Evolutionary conservation across 2,329 filamentous ascomycete genomes (phyloP), one percentile per base, ranked within the genome.

Genomic region (Penicillium sp.): DNA sequence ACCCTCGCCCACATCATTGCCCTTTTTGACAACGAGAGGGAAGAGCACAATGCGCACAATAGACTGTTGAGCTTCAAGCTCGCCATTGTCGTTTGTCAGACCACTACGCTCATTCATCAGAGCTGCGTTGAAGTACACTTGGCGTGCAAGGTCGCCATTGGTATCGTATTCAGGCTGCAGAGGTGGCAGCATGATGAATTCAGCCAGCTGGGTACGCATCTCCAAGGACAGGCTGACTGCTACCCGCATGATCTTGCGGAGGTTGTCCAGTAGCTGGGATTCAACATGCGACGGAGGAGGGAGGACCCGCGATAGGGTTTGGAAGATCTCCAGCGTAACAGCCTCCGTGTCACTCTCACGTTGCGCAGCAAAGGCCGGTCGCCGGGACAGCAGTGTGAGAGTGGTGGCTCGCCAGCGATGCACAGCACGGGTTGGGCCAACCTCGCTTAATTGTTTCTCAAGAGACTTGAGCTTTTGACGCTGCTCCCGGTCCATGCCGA

Each of bases 101-200:
- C 89, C 88, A 58, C 87, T 91, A 57, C 91, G 88, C 78, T 97
- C 93, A 69, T 94, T 95, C 93, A 99, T 97, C 69, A 96, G 84
- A 33, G 89, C 85, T 1, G 93, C 89, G 70, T 96, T 96, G 84
- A 99, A 99, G 58, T 86, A 83, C 10, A 97, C 91, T 55, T 92
- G 93, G 53, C 90, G 89, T 16, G 88, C 83, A 9, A 99, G 84
- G 69, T 97, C 93, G 66, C 94, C 94, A 61, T 94, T 91, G 66
- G 87, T 88, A 75, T 97, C 92, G 75, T 96, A 97, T 74, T 97
- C 92, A 23, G 94, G 94, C 74, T 94, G 91, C 55, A 96, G 81
- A 5, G 94, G 94, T 29, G 94, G 93, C 19, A 97, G 86, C 93
- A 99, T 99, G 80, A 96, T 94, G 79, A 96, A 99, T 78, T 97